Percentiles rank a stretch among this genome's conserved stretches.
These are phyloP conservation scores for Aspergillus ibericus DNA, from an alignment of 2,329 filamentous ascomycete genomes.

Conservation along the genomic window DNA sequence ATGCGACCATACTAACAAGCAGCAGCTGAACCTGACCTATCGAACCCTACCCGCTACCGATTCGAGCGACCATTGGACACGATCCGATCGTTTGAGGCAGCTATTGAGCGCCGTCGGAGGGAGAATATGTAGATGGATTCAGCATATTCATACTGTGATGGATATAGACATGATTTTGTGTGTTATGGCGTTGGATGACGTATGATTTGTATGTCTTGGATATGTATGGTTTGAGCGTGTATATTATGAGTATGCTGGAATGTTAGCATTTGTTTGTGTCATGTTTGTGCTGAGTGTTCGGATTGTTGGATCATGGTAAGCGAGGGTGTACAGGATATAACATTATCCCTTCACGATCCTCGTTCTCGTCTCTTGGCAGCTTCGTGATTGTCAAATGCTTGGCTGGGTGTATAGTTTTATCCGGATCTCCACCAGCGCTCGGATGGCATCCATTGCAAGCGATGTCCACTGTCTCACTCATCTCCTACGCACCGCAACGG, in stretches of 20 bases:
- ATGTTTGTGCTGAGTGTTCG: no score
- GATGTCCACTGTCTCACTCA: no score
- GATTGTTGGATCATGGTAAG: no score
- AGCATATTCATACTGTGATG: slow-evolving; percentile 2
- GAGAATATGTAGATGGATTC: slow-evolving; percentile 46
- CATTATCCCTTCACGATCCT: no score
- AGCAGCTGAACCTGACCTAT: slow-evolving; percentile 80
- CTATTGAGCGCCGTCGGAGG: slow-evolving; percentile 65
- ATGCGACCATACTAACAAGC: slow-evolving; percentile 12
- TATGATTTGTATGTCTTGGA: not conserved
- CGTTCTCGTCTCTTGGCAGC: no score
- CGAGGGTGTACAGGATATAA: no score
- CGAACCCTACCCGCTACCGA: slow-evolving; percentile 82
- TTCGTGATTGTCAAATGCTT: no score
- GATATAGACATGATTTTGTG: not conserved
- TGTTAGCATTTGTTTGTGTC: not conserved
- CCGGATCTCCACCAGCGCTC: no score
- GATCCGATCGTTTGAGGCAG: slow-evolving; percentile 84
- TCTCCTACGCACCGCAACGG: no score
- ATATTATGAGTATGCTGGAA: not conserved
- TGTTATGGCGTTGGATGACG: not conserved
- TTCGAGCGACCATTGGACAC: slow-evolving; percentile 90
- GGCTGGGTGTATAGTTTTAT: no score
- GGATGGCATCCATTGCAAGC: no score
- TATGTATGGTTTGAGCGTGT: not conserved